Evolutionary conservation across 306 rosid species (phyloP).

Genomic region (Casuarina cunninghamiana): DNA sequence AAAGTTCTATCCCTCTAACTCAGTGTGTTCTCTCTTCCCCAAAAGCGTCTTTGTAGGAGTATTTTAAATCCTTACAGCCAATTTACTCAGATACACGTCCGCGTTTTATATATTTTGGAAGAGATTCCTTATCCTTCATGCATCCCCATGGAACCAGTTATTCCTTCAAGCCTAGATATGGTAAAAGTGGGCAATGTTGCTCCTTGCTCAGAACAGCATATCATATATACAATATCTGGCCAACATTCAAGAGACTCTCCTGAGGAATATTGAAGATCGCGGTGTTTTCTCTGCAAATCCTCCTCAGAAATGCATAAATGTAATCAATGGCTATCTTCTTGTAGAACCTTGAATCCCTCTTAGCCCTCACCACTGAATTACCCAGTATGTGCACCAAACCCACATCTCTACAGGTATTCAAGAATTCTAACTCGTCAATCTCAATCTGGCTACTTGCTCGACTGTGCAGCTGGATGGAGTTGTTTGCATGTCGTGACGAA

Average conservation of each 20-base stretch:
- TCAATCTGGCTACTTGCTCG: conserved; percentile 59
- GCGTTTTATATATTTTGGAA: too few species aligned
- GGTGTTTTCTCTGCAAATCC: conserved; percentile 91
- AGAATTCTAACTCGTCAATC: conserved; percentile 72
- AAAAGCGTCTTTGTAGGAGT: too few species aligned
- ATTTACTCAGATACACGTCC: too few species aligned
- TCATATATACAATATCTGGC: conserved; percentile 86
- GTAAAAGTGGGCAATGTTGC: not conserved
- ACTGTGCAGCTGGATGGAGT: conserved; percentile 40
- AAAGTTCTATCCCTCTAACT: too few species aligned
- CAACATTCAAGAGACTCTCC: conserved; percentile 93
- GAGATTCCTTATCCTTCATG: not conserved
- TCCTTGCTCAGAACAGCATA: not conserved
- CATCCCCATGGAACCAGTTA: not conserved
- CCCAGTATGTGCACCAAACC: conserved; percentile 99
- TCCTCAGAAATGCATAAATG: conserved; percentile 85
- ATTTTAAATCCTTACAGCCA: too few species aligned
- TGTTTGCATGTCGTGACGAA: conserved; percentile 35
- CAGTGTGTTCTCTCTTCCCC: too few species aligned
- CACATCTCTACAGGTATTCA: conserved; percentile 72
- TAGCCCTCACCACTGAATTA: conserved; percentile 74
- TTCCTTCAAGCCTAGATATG: not conserved
- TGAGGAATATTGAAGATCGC: conserved; percentile 96
- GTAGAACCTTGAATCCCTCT: conserved; percentile 68
- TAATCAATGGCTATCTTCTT: conserved; percentile 83